Base-by-base conservation (phyloP, 805 yeast species). In the Candida silvatica region DNA sequence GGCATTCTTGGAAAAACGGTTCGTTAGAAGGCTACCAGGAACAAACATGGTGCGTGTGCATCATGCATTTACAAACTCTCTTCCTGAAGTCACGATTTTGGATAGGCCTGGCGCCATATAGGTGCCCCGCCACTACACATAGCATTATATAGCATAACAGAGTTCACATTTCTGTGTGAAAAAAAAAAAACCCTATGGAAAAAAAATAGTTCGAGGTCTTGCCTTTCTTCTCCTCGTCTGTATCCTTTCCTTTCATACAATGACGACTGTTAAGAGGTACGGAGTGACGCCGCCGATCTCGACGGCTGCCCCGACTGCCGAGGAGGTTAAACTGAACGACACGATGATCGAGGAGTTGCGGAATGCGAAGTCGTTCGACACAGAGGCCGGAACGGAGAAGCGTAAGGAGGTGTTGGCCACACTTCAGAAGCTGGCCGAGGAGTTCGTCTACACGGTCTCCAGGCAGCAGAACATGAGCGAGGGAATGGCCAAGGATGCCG, bases 401-500 rank as follows among this genome's bases (percentile, higher is more conserved):
- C 70, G 98, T 52, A 82, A 77, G 2, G 76, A 80, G 42, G 90
- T 85, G 7, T 66, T 92, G 27, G 66, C 69, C 32, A 63, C 70
- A 5, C 57, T 92, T 42, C 97, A 92, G 54, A 68, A 74, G 42
- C 51, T 92, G 48, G 73, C 83, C 0, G 73, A 80, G 47, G 84
- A 80, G 43, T 90, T 90, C 59, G 98, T 92, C 2, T 82, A 74
- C 49, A 71, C 61, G 11, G 97, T 87, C 6, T 80, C 94, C 3
- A 69, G 74, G 43, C 74, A 69, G 41, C 87, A 82, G 51, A 88
- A 90, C 52, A 87, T 92, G 96, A 77, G 87, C 24, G 97, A 92
- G 41, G 96, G 97, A 2, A 87, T 92, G 97, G 95, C 97, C 0
- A 71, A 65, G 37, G 98, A 92, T 58, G 94, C 97, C 0, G 98